phyloP scores from a whole-genome alignment of 2,329 filamentous ascomycete species.

The Ilyonectria mors-panacis region DNA sequence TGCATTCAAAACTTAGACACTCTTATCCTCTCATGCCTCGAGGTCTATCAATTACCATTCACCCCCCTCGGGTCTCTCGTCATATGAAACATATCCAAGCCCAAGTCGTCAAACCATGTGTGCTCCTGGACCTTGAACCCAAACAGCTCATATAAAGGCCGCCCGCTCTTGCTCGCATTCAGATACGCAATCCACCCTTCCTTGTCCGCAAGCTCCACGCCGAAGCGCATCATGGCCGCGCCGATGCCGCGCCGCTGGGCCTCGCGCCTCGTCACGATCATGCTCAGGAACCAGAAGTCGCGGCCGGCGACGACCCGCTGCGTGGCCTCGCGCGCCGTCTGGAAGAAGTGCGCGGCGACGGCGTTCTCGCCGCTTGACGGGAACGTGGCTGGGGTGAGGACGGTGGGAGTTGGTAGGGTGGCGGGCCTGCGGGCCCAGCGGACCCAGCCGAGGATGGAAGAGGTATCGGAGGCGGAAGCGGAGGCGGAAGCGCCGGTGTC shows the following conservation, averaged over 20 bases:
- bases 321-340: slow-evolving; percentile 45
- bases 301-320: slow-evolving; percentile 45
- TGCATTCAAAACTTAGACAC: background rate
- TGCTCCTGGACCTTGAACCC: slow-evolving; percentile 47
- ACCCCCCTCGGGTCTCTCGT: slow-evolving; percentile 35
- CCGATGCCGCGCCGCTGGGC: slow-evolving; percentile 54
- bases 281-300: slow-evolving; percentile 53
- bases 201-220: slow-evolving; percentile 48
- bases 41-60: background rate
- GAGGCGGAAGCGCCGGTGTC: slow-evolving; percentile 6
- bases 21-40: too few species aligned
- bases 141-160: slow-evolving; percentile 48
- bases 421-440: slow-evolving; percentile 52
- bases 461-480: slow-evolving; percentile 11
- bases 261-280: slow-evolving; percentile 50
- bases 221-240: slow-evolving; percentile 51
- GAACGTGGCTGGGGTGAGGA: slow-evolving; percentile 45
- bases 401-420: slow-evolving; percentile 32
- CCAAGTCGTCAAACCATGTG: slow-evolving; percentile 39
- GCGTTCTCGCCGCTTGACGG: slow-evolving; percentile 46
- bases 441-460: slow-evolving; percentile 50
- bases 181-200: slow-evolving; percentile 49
- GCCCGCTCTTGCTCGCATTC: slow-evolving; percentile 48
- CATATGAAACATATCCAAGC: slow-evolving; percentile 51
- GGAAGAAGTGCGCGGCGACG: slow-evolving; percentile 60